Percentiles rank a stretch among this genome's conserved stretches.
Evolutionary conservation across 1,284 basidiomycete species (phyloP).

Genomic region (Sanghuangporus sanghuang): DNA sequence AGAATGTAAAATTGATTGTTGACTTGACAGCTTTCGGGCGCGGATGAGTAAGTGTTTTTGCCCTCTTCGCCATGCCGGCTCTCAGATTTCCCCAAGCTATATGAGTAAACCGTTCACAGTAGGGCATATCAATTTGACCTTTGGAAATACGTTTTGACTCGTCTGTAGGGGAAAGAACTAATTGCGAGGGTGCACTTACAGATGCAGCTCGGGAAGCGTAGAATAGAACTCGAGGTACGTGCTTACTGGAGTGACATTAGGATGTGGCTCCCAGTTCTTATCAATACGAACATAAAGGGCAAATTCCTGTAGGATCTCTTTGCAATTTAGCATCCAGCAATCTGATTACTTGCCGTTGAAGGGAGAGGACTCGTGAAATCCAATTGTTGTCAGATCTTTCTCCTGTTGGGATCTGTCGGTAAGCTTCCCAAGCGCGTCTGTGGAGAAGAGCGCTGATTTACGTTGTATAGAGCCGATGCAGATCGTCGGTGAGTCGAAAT

Average conservation of each 20-base stretch:
- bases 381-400: constrained; percentile 22
- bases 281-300: constrained; percentile 4
- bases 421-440: neutral
- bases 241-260: constrained; percentile 3
- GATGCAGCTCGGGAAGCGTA: constrained; percentile 25
- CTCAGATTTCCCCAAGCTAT: constrained; percentile 16
- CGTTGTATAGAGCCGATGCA: constrained; percentile 17
- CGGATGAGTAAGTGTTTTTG: constrained; percentile 27
- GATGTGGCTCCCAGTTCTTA: neutral
- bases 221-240: constrained; percentile 26
- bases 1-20: neutral
- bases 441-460: neutral
- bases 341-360: constrained; percentile 24
- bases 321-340: neutral
- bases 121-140: neutral
- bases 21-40: constrained; percentile 28
- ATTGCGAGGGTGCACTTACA: constrained; percentile 32
- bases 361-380: constrained; percentile 26
- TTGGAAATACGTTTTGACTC: neutral
- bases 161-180: constrained; percentile 27
- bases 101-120: constrained; percentile 27
- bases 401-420: constrained; percentile 22
- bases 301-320: neutral
- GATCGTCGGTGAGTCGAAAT: constrained; percentile 17
- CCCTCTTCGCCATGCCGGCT: neutral